Percentiles rank a stretch among this genome's conserved stretches.
Conservation (phyloP, 2,329 filamentous ascomycete genomes). For the Amylocarpus encephaloides region DNA sequence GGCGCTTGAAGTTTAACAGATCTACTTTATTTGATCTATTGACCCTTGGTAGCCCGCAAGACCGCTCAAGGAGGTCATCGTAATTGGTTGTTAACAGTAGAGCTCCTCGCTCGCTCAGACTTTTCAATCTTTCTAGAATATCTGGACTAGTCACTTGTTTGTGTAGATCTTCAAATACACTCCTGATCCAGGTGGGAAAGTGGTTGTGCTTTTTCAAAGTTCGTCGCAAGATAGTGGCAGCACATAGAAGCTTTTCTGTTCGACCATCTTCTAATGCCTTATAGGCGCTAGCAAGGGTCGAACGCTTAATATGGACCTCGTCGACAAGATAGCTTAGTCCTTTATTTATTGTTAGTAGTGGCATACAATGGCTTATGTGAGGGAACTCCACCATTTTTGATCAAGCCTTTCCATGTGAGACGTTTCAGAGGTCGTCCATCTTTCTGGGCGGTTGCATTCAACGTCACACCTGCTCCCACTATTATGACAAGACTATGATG, state of each 20-base stretch:
- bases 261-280: neutral
- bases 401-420: slow-evolving; percentile 4
- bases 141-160: neutral
- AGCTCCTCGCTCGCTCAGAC: slow-evolving; percentile 2
- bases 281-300: neutral
- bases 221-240: slow-evolving; percentile 3
- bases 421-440: neutral
- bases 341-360: no score
- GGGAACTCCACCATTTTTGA: neutral
- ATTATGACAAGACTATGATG: slow-evolving; percentile 4
- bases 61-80: slow-evolving; percentile 5
- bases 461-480: slow-evolving; percentile 3
- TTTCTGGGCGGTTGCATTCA: neutral
- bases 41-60: neutral
- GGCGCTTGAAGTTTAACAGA: slow-evolving; percentile 1
- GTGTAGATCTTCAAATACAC: slow-evolving; percentile 1
- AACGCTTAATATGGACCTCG: neutral
- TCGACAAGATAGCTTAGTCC: neutral
- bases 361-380: neutral
- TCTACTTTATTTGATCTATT: slow-evolving; percentile 1
- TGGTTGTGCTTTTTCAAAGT: neutral
- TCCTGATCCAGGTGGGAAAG: neutral
- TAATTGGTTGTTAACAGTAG: slow-evolving; percentile 4
- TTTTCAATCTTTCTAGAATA: neutral
- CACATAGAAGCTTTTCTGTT: neutral